Conservation (phyloP, 2,329 filamentous ascomycete genomes). For the Dryadomyces quercivorus region DNA sequence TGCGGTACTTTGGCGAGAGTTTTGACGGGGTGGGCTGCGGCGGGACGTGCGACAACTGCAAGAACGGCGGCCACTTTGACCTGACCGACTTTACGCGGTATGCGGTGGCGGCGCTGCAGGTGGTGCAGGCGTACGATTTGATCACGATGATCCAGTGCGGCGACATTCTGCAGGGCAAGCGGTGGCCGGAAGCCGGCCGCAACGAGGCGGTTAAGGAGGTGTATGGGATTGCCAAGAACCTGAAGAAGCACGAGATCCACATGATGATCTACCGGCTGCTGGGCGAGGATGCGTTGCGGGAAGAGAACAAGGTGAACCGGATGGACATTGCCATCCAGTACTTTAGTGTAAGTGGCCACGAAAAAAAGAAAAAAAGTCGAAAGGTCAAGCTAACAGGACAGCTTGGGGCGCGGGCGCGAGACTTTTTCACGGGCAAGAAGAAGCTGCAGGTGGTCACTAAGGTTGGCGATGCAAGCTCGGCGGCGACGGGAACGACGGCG, state of each 20-base stretch:
- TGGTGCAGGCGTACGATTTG: conserved; percentile 48
- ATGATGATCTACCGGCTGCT: conserved; percentile 71
- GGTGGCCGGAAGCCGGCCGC: conserved; percentile 41
- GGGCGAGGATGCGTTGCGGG: conserved; percentile 58
- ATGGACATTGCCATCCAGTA: conserved; percentile 65
- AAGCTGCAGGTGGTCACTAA: conserved; percentile 31
- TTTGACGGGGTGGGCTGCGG: conserved; percentile 64
- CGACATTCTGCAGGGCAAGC: conserved; percentile 69
- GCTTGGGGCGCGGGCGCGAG: conserved; percentile 28
- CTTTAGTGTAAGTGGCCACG: conserved; percentile 40
- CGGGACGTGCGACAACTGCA: conserved; percentile 80
- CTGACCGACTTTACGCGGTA: conserved; percentile 64
- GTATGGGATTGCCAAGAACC: conserved; percentile 54
- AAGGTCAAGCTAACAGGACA: conserved; percentile 4
- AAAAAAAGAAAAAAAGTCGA: neutral
- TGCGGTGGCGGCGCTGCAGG: conserved; percentile 56
- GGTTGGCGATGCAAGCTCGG: conserved; percentile 17
- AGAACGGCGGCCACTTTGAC: conserved; percentile 57
- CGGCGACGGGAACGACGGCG: too few relatives aligned
- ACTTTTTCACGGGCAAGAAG: conserved; percentile 31
- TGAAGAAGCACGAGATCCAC: conserved; percentile 68
- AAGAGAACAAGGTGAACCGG: conserved; percentile 54
- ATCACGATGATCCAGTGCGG: conserved; percentile 70
- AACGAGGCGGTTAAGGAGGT: conserved; percentile 27
- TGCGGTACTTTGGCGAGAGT: conserved; percentile 86